A percentile compares a stretch with the other conserved stretches of the same genome.
These are phyloP conservation scores for Pinus taeda DNA, from an alignment of 75 land plant species.

Conservation along the genomic window DNA sequence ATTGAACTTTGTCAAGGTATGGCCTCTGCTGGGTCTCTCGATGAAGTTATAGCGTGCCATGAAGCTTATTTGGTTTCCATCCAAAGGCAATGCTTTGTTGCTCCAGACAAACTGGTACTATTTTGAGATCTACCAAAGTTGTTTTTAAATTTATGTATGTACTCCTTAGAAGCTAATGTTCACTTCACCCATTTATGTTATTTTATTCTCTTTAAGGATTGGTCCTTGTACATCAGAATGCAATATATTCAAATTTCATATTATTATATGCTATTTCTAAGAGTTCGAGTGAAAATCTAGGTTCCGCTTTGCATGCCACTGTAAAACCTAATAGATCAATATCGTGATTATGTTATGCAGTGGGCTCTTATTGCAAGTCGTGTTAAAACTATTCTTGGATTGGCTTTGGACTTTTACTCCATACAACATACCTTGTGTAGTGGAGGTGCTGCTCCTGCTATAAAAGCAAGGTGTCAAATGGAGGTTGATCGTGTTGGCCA, in stretches of 20 bases:
- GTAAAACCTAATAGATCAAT: neutral
- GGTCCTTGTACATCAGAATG: neutral
- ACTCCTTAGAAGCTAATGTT: neutral
- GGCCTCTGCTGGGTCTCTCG: constrained; percentile 81
- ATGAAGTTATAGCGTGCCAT: constrained; percentile 97
- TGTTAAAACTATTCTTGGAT: constrained; percentile 84
- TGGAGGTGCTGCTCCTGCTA: constrained; percentile 74
- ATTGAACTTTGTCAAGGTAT: constrained; percentile 87
- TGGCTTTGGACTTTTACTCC: constrained; percentile 86
- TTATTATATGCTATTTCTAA: neutral
- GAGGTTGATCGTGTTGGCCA: constrained; percentile 87
- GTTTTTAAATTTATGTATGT: neutral
- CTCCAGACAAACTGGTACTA: constrained; percentile 87
- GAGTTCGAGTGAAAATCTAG: neutral
- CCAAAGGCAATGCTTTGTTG: constrained; percentile 92
- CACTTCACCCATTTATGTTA: neutral
- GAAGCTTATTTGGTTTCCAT: constrained; percentile 85
- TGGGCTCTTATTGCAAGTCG: constrained; percentile 94
- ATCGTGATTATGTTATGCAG: constrained; percentile 26
- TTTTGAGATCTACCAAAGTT: neutral
- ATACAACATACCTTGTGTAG: constrained; percentile 66
- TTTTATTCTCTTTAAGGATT: neutral
- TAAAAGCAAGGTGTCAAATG: constrained; percentile 77
- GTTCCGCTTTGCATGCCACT: neutral
- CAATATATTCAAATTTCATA: neutral